Evolutionary conservation across 495 filamentous ascomycete species (phyloP).

Genomic region (Tricharina praecox): DNA sequence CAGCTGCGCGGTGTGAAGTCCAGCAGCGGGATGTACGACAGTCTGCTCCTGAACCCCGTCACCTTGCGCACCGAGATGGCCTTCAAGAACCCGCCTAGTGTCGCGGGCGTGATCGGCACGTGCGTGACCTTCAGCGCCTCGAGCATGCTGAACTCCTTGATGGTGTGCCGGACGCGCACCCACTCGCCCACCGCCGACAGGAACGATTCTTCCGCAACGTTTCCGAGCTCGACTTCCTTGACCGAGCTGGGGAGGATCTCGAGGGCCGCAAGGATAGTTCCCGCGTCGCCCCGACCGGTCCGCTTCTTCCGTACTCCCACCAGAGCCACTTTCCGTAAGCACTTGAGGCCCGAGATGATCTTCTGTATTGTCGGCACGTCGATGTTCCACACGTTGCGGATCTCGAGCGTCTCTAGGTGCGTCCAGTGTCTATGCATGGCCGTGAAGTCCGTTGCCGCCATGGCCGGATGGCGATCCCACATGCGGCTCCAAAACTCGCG

Average conservation of each 20-base stretch:
- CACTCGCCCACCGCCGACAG: constrained; percentile 14
- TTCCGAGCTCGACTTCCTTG: constrained; percentile 13
- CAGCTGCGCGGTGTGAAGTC: constrained; percentile 1
- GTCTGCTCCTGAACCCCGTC: neutral
- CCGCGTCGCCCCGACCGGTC: constrained; percentile 8
- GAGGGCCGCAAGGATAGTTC: constrained; percentile 12
- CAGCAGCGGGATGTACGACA: constrained; percentile 6
- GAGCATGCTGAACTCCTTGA: constrained; percentile 7
- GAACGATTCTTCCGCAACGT: constrained; percentile 18
- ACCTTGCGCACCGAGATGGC: constrained; percentile 10
- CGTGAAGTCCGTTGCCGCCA: constrained; percentile 17
- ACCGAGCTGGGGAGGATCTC: constrained; percentile 13
- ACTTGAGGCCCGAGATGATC: constrained; percentile 11
- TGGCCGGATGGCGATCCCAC: constrained; percentile 18
- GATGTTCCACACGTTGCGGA: constrained; percentile 18
- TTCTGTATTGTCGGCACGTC: constrained; percentile 5
- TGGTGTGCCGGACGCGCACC: constrained; percentile 2
- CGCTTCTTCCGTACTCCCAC: constrained; percentile 15
- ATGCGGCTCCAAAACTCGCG: constrained; percentile 17
- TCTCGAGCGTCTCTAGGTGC: constrained; percentile 14
- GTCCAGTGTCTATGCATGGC: constrained; percentile 18
- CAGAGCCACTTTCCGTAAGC: constrained; percentile 12
- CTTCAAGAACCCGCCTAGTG: constrained; percentile 9
- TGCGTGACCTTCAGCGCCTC: constrained; percentile 14
- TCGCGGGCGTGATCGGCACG: constrained; percentile 16